Conservation (phyloP, 768 basidiomycete genomes). For the Suillus americanus region DNA sequence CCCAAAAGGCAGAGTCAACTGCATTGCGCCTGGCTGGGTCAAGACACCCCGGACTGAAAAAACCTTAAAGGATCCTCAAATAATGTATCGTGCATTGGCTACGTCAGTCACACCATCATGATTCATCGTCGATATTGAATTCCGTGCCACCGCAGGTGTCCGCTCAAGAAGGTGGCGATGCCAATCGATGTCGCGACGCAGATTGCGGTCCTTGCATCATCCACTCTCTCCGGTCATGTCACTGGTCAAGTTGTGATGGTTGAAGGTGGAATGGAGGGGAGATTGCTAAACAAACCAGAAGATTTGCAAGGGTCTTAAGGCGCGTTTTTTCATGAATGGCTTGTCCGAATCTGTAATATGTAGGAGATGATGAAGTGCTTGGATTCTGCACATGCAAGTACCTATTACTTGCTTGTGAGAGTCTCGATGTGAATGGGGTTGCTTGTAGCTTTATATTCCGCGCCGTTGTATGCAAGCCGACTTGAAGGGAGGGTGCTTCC, state of each 20-base stretch:
- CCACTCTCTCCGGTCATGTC: slow-evolving; percentile 67
- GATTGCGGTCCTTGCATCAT: slow-evolving; percentile 59
- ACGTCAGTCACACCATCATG: slow-evolving; percentile 45
- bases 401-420: background rate
- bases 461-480: background rate
- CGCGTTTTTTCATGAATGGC: background rate
- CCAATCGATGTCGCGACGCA: slow-evolving; percentile 67
- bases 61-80: slow-evolving; percentile 51
- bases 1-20: slow-evolving; percentile 67
- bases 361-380: background rate
- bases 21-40: slow-evolving; percentile 68
- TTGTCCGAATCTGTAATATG: background rate
- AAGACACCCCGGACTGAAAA: slow-evolving; percentile 63
- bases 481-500: background rate
- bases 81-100: slow-evolving; percentile 59
- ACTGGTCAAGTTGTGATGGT: slow-evolving; percentile 72
- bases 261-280: slow-evolving; percentile 78
- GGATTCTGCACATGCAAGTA: background rate
- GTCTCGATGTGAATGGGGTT: background rate
- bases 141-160: slow-evolving; percentile 43
- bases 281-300: slow-evolving; percentile 42
- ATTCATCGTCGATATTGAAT: background rate
- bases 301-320: slow-evolving; percentile 24
- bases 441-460: background rate
- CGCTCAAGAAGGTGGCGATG: slow-evolving; percentile 65